These are phyloP conservation scores for Ligustrum vulgare DNA, from an alignment of 257 asterid species.

Conservation along the genomic window DNA sequence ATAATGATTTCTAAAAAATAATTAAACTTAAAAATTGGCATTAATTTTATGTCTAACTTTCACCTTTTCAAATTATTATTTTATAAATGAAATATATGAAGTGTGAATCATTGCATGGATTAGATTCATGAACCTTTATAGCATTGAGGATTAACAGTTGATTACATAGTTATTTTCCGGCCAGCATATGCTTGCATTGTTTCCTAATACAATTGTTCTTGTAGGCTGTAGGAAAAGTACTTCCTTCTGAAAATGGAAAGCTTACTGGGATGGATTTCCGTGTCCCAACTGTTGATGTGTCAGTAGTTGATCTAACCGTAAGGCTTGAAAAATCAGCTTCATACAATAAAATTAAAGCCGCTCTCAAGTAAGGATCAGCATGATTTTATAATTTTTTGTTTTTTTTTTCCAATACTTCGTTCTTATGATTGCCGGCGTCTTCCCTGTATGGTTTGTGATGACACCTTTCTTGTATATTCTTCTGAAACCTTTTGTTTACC, in stretches of 20 bases:
- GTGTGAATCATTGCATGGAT: not conserved
- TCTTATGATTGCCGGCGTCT: not conserved
- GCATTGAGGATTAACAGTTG: not conserved
- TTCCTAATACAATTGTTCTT: not conserved
- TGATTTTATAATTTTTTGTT: too few relatives aligned
- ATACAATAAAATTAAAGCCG: constrained; percentile 55
- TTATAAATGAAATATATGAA: not conserved
- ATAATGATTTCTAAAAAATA: too few relatives aligned
- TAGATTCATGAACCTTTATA: not conserved
- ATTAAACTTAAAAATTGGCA: too few relatives aligned
- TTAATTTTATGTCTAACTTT: too few relatives aligned
- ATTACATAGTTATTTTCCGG: not conserved
- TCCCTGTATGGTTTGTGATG: not conserved
- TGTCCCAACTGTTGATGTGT: constrained; percentile 59
- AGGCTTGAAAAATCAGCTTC: constrained; percentile 52
- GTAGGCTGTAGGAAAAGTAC: constrained; percentile 61
- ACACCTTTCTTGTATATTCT: not conserved
- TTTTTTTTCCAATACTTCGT: not conserved
- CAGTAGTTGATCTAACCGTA: constrained; percentile 55
- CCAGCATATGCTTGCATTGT: not conserved
- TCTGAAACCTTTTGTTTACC: not conserved
- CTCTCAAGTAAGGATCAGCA: constrained; percentile 39
- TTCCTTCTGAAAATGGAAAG: constrained; percentile 57
- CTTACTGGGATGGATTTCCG: constrained; percentile 68
- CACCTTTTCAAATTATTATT: too few relatives aligned